Evolutionary conservation across 805 yeast species (phyloP), one percentile per base, ranked within the genome.

Genomic region (Kodamaea neixiangensis): DNA sequence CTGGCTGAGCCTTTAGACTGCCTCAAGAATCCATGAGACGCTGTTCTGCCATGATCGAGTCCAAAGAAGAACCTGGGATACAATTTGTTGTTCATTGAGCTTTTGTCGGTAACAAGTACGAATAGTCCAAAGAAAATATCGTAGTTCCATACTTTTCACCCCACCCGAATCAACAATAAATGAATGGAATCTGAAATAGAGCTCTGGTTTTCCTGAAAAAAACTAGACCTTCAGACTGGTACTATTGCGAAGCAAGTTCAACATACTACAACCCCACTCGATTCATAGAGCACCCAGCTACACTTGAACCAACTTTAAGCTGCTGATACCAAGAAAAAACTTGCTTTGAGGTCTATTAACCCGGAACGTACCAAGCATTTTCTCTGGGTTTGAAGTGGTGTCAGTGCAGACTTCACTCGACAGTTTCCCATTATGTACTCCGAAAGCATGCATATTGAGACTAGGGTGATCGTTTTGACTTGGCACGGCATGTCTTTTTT

Each of bases 401-500:
- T 7, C 31, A 25, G 31, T 25, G 31, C 31, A 25, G 31, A 25
- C 31, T 25, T 25, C 31, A 25, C 31, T 25, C 31, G 31, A 25
- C 13, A 25, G 29, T 6, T 22, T 9, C 29, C 29, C 29, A 22
- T 22, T 6, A 13, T 3, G 41, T 37, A 37, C 41, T 37, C 41
- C 21, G 41, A 37, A 13, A 3, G 6, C 21, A 19, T 37, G 41
- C 41, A 37, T 17, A 15, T 5, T 15, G 22, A 11, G 22, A 17
- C 11, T 14, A n/a, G 17, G 21, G 6, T 11, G 15, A 10, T 17
- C 15, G 3, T 37, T 37, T 17, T 17, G 17, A 11, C 41, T 37
- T 37, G 41, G 41, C 41, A 37, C 41, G 41, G 41, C 41, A 37
- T 37, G 21, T 19, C 38, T 34, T 34, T 34, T 37, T 37, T 37